Evolutionary conservation across 495 filamentous ascomycete species (phyloP).

Genomic region (Podospora comata): DNA sequence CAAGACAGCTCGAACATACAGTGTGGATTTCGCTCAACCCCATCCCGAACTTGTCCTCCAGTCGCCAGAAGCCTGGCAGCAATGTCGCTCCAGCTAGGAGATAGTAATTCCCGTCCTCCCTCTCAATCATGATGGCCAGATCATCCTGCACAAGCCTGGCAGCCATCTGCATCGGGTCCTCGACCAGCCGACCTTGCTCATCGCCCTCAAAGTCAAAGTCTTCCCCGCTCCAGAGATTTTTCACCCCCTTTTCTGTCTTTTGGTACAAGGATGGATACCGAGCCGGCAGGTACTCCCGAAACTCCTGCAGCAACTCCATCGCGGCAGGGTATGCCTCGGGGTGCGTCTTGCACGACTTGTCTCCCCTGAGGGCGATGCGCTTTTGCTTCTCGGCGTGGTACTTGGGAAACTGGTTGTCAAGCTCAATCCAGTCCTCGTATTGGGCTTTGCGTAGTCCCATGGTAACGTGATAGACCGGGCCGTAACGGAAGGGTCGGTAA

Average conservation of each 20-base stretch:
- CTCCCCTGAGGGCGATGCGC: constrained; percentile 67
- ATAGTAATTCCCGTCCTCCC: constrained; percentile 76
- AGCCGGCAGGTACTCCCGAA: constrained; percentile 72
- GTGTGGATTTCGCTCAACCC: constrained; percentile 79
- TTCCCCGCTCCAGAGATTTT: constrained; percentile 71
- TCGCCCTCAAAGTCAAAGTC: constrained; percentile 58
- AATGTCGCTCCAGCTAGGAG: constrained; percentile 76
- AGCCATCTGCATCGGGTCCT: constrained; percentile 79
- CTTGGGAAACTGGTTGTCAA: constrained; percentile 77
- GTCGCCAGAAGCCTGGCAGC: constrained; percentile 83
- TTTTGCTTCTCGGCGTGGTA: constrained; percentile 72
- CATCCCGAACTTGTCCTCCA: constrained; percentile 85
- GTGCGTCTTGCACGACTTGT: constrained; percentile 66
- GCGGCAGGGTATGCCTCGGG: constrained; percentile 75
- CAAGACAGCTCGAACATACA: background rate
- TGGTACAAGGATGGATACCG: constrained; percentile 73
- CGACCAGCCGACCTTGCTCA: constrained; percentile 58
- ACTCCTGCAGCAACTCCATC: constrained; percentile 74
- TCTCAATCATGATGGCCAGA: constrained; percentile 82
- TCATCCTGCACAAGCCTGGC: constrained; percentile 81
- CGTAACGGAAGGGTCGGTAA: constrained; percentile 82
- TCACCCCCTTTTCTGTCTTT: constrained; percentile 62
- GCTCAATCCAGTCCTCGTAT: constrained; percentile 84
- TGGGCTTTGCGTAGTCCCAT: constrained; percentile 79
- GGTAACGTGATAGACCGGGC: constrained; percentile 67